Evolutionary conservation across 805 yeast species (phyloP).

Genomic region (Lachancea lanzarotensis): DNA sequence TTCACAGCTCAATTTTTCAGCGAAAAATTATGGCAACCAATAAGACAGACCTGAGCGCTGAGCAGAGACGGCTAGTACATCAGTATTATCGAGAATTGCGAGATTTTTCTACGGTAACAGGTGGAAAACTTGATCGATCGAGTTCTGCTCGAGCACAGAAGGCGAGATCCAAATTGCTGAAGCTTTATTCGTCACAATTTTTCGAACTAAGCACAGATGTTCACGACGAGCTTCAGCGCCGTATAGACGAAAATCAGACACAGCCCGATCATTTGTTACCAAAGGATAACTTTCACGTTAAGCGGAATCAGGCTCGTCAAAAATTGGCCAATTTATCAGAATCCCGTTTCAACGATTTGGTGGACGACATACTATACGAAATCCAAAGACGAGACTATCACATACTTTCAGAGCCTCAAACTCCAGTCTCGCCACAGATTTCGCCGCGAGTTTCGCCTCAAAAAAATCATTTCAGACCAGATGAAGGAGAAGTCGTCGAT

Average conservation of each 20-base stretch:
- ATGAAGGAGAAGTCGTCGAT: not conserved
- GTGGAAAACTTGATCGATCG: slow-evolving; percentile 27
- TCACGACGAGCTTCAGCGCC: slow-evolving; percentile 80
- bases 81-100: slow-evolving; percentile 25
- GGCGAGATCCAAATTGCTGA: slow-evolving; percentile 79
- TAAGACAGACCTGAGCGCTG: slow-evolving; percentile 6
- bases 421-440: not conserved
- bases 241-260: slow-evolving; percentile 54
- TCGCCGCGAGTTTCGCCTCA: not conserved
- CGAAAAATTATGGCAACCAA: slow-evolving; percentile 6
- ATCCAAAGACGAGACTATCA: slow-evolving; percentile 70
- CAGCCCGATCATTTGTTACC: slow-evolving; percentile 65
- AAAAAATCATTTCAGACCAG: not conserved
- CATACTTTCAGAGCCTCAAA: slow-evolving; percentile 9
- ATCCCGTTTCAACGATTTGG: slow-evolving; percentile 79
- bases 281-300: slow-evolving; percentile 73
- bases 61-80: slow-evolving; percentile 15
- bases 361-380: slow-evolving; percentile 81
- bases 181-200: slow-evolving; percentile 76
- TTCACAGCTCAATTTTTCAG: not conserved
- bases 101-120: slow-evolving; percentile 26
- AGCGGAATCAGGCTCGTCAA: slow-evolving; percentile 91
- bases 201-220: slow-evolving; percentile 90
- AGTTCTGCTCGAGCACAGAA: slow-evolving; percentile 54
- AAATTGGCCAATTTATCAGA: slow-evolving; percentile 81